Percentiles rank a stretch among this genome's conserved stretches.
phyloP scores from a whole-genome alignment of 2,329 filamentous ascomycete genomes.

The Talaromyces sp. region DNA sequence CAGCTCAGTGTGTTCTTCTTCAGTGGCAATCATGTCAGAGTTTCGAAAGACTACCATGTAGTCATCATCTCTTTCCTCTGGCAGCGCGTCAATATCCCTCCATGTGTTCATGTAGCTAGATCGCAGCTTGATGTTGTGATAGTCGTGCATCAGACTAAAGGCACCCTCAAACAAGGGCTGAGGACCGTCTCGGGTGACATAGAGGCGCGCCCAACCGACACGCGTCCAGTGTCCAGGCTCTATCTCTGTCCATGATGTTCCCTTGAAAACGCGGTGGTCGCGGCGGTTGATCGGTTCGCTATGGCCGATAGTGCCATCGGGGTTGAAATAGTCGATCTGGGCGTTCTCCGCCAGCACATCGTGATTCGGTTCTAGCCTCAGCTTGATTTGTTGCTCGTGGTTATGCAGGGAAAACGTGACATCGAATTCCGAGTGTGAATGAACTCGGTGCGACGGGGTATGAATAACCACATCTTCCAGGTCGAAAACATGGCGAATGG shows the following conservation, averaged over 20 bases:
- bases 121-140: conserved; percentile 79
- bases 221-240: conserved; percentile 65
- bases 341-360: conserved; percentile 78
- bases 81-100: conserved; percentile 63
- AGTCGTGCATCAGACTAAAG: conserved; percentile 73
- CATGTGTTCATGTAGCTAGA: conserved; percentile 69
- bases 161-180: conserved; percentile 83
- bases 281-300: conserved; percentile 66
- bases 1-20: conserved; percentile 51
- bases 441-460: conserved; percentile 70
- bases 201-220: conserved; percentile 81
- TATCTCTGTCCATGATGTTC: conserved; percentile 65
- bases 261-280: conserved; percentile 79
- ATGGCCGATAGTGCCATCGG: conserved; percentile 62
- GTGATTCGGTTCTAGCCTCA: conserved; percentile 83
- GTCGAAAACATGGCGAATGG: conserved; percentile 66
- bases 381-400: conserved; percentile 63
- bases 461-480: conserved; percentile 72
- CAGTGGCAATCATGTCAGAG: conserved; percentile 62
- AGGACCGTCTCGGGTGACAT: conserved; percentile 68
- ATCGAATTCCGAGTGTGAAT: conserved; percentile 78
- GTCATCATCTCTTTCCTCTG: conserved; percentile 55
- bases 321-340: conserved; percentile 63
- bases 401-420: conserved; percentile 71
- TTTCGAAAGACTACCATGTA: conserved; percentile 90